A percentile compares a stretch with the other conserved stretches of the same genome.
Evolutionary conservation across 257 asterid genomes (phyloP).

Genomic region (Solanum lignicaule): DNA sequence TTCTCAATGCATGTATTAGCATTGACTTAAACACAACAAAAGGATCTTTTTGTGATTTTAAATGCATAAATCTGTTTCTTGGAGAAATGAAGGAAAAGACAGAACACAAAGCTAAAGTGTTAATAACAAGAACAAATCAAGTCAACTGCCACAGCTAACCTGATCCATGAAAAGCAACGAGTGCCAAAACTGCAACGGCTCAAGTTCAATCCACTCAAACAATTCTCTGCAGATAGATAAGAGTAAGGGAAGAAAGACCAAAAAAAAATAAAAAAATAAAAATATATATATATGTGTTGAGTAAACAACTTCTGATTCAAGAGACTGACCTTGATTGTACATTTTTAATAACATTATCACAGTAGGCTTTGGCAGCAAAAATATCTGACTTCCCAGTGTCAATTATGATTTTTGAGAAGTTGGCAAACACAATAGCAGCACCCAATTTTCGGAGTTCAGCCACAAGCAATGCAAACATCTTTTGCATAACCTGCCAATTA

Average conservation of each 20-base stretch:
- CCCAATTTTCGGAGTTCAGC: conserved; percentile 95
- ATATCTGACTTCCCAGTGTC: conserved; percentile 87
- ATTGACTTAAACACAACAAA: background rate
- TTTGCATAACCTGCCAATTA: conserved; percentile 72
- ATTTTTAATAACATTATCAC: conserved; percentile 79
- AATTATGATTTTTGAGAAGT: conserved; percentile 72
- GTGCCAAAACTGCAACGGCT: conserved; percentile 90
- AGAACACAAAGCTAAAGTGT: background rate
- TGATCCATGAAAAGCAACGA: conserved; percentile 96
- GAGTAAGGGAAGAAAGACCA: conserved; percentile 8
- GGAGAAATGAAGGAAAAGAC: background rate
- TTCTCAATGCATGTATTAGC: background rate
- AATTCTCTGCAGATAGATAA: conserved; percentile 48
- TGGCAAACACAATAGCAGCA: conserved; percentile 68
- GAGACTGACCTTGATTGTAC: conserved; percentile 61
- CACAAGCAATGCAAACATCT: conserved; percentile 86
- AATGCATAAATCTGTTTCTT: background rate
- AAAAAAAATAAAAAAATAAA: background rate
- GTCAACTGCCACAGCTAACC: conserved; percentile 33
- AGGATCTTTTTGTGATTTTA: background rate
- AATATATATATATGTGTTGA: background rate
- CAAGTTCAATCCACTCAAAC: conserved; percentile 94
- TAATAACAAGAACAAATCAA: background rate
- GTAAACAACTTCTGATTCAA: background rate
- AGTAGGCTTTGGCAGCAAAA: conserved; percentile 86